Percentiles rank a stretch among this genome's conserved stretches.
These are phyloP conservation scores for Eucalyptus brandiana DNA, from an alignment of 345 rosid genomes.

Conservation along the genomic window DNA sequence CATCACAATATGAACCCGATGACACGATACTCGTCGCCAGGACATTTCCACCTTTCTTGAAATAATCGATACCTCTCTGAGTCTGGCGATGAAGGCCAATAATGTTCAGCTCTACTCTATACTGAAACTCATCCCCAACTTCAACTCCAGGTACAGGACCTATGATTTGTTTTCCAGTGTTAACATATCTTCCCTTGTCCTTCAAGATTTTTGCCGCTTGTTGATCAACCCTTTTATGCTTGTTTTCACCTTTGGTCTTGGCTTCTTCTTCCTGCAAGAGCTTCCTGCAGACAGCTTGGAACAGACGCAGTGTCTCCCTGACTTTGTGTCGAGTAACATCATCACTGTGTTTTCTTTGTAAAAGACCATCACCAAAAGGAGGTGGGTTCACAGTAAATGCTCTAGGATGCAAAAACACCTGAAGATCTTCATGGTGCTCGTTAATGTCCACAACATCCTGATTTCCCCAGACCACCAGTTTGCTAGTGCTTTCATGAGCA, in stretches of 20 bases:
- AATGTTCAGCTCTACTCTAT: constrained; percentile 58
- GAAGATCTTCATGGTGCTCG: not conserved
- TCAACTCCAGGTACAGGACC: constrained; percentile 79
- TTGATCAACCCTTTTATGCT: constrained; percentile 38
- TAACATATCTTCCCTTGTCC: constrained; percentile 27
- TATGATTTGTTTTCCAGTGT: constrained; percentile 25
- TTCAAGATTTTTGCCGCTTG: constrained; percentile 53
- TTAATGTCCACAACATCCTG: not conserved
- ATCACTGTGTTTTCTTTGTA: not conserved
- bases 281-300: constrained; percentile 56
- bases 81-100: constrained; percentile 63
- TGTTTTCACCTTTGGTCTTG: constrained; percentile 8
- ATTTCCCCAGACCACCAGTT: not conserved
- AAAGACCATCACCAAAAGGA: constrained; percentile 23
- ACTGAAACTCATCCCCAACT: constrained; percentile 79
- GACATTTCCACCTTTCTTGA: constrained; percentile 13
- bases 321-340: constrained; percentile 46
- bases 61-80: constrained; percentile 72
- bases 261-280: constrained; percentile 72
- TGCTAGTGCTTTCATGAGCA: not conserved
- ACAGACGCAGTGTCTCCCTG: constrained; percentile 68
- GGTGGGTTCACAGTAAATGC: constrained; percentile 25
- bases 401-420: not conserved
- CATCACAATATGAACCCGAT: constrained; percentile 63
- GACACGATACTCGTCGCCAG: constrained; percentile 70